A percentile compares a stretch with the other conserved stretches of the same genome.
Evolutionary conservation across 2,329 filamentous ascomycete genomes (phyloP).

Genomic region (Exophiala alcalophila): DNA sequence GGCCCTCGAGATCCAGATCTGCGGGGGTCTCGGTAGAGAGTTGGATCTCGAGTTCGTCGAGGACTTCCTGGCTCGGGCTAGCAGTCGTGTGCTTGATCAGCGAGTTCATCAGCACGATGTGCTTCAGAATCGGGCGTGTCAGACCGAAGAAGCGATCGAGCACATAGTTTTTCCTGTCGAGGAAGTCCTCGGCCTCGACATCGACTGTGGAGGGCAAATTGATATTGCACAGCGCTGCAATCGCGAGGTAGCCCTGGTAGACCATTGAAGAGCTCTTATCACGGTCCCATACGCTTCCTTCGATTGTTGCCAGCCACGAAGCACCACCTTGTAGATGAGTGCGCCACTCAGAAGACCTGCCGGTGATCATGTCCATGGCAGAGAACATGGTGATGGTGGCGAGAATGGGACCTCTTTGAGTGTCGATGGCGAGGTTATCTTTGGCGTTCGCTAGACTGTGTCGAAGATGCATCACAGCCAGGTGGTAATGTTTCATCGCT

Average conservation of each 20-base stretch:
- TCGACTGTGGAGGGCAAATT: constrained; percentile 30
- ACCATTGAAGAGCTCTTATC: constrained; percentile 26
- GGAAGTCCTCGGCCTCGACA: constrained; percentile 28
- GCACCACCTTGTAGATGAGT: constrained; percentile 31
- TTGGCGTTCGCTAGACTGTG: constrained; percentile 37
- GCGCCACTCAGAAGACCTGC: constrained; percentile 30
- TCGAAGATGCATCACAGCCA: constrained; percentile 33
- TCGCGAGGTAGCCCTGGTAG: constrained; percentile 33
- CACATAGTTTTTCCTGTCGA: constrained; percentile 28
- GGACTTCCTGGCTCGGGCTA: constrained; percentile 18
- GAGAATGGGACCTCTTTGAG: constrained; percentile 24
- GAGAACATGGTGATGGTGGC: constrained; percentile 28
- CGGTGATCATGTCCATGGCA: constrained; percentile 28
- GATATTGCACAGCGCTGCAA: constrained; percentile 34
- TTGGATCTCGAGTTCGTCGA: constrained; percentile 36
- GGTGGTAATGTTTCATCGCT: constrained; percentile 34
- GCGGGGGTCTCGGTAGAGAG: constrained; percentile 32
- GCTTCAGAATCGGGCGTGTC: constrained; percentile 32
- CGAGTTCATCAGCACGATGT: constrained; percentile 30
- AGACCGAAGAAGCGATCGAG: constrained; percentile 34
- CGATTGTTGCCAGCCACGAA: constrained; percentile 24
- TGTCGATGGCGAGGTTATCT: constrained; percentile 7
- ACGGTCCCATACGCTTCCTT: constrained; percentile 16
- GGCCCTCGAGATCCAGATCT: constrained; percentile 23
- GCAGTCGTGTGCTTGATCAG: constrained; percentile 30